Evolutionary conservation across 495 filamentous ascomycete species (phyloP).

Genomic region (Neurospora tetrasperma): DNA sequence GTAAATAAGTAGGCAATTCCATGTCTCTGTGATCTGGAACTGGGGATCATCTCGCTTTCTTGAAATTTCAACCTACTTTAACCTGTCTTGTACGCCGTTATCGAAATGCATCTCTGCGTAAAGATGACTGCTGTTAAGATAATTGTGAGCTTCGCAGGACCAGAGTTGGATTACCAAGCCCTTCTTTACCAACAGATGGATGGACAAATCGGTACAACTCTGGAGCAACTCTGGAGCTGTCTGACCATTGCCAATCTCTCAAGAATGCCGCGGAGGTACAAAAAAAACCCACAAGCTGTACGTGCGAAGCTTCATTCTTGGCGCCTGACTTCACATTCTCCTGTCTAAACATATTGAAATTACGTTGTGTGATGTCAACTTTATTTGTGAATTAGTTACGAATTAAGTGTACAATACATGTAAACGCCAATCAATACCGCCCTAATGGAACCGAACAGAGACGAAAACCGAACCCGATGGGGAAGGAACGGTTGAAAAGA

Average conservation of each 20-base stretch:
- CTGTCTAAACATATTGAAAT: too few relatives aligned
- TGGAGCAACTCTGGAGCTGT: background rate
- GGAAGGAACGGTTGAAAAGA: background rate
- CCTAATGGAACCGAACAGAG: background rate
- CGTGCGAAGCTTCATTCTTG: too few relatives aligned
- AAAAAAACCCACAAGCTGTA: too few relatives aligned
- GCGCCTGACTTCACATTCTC: too few relatives aligned
- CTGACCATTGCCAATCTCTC: too few relatives aligned
- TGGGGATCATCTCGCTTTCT: background rate
- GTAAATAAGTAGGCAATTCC: background rate
- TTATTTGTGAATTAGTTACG: background rate
- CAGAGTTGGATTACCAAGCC: background rate
- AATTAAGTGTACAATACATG: background rate
- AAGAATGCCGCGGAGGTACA: too few relatives aligned
- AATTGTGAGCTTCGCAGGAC: background rate
- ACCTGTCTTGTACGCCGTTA: background rate
- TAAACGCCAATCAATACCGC: background rate
- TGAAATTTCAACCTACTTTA: background rate
- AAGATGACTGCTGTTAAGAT: background rate
- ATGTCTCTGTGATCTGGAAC: background rate
- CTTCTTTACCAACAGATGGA: background rate
- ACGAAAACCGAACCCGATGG: background rate
- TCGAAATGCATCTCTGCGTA: background rate
- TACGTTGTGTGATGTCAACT: background rate
- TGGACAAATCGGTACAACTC: background rate